Evolutionary conservation across 192 early-diverging fungal species (phyloP), one percentile per base, ranked within the genome.

Genomic region (Oehlia diaphana): DNA sequence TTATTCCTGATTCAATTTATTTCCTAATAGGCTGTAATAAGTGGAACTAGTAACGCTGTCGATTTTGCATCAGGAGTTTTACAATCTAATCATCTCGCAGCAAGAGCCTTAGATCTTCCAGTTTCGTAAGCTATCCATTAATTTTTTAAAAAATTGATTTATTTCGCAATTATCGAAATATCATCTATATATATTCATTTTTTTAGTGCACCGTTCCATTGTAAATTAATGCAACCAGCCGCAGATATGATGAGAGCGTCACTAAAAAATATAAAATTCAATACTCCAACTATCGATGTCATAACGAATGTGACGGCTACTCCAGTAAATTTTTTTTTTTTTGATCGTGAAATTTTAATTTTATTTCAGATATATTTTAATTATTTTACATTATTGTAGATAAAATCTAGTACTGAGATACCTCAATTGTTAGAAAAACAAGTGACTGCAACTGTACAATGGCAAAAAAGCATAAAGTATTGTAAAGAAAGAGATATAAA

Each of bases 271-370:
- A 86, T 92, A 12, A 88, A 92, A 58, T 92, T 99, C 49, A 66
- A 87, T n/a, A 85, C 87, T 39, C 96, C 96, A 49, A 72, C 83
- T 14, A 92, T 97, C 63, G 91, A 95, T 50, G 93, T 99, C 21
- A 92, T 99, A 44, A 96, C 96, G 12, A 99, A 99, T 83, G 95
- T 96, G 26, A 96, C 95, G 5, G 96, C 92, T 13, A 83, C 84
- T 42, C 96, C 97, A 12, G 92, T 97, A 86, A 82, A 31, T 31
- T 31, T 31, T 31, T 31, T 31, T 31, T 31, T 31, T 31, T 31
- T 31, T 31, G 31, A 31, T 31, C 31, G 31, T 2, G 31, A 31
- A 31, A 31, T 31, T 31, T 31, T 31, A 31, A 31, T 31, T 31
- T 31, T 2, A 2, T 31, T 31, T 31, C 31, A 31, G 31, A 31